These are phyloP conservation scores for Amoebophrya sp. DNA, from an alignment of 169 alveolate species.

Conservation along the genomic window DNA sequence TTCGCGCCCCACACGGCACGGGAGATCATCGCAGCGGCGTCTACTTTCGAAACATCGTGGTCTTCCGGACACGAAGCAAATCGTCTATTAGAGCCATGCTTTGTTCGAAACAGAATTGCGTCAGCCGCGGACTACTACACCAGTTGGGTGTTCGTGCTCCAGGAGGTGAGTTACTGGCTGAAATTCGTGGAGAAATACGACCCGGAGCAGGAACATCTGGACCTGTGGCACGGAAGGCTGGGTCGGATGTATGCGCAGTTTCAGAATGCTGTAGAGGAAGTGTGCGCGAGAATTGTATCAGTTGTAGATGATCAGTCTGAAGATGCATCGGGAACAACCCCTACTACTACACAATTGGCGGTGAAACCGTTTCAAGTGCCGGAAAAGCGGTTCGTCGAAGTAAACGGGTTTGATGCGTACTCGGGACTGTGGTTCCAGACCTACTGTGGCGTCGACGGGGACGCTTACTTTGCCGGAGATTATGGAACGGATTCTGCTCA, in stretches of 20 bases:
- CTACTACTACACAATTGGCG: no score
- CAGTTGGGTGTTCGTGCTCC: background rate
- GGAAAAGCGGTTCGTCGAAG: background rate
- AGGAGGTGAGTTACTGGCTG: background rate
- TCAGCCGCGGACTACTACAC: no score
- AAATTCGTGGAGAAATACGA: background rate
- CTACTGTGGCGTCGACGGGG: background rate
- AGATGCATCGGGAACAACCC: background rate
- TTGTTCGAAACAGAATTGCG: no score
- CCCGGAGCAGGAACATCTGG: background rate
- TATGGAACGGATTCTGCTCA: no score
- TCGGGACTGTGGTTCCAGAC: background rate
- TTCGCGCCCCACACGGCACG: no score
- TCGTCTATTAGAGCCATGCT: no score
- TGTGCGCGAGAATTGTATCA: no score
- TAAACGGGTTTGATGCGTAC: background rate
- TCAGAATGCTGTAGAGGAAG: background rate
- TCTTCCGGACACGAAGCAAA: no score
- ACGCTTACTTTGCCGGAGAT: no score
- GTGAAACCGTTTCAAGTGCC: background rate
- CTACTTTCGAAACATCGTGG: no score
- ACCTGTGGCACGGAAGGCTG: background rate
- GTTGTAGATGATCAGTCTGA: no score
- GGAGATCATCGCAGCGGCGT: no score
- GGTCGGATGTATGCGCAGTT: background rate